Conservation (phyloP, 495 filamentous ascomycete genomes). For the Xylaria nigripes region DNA sequence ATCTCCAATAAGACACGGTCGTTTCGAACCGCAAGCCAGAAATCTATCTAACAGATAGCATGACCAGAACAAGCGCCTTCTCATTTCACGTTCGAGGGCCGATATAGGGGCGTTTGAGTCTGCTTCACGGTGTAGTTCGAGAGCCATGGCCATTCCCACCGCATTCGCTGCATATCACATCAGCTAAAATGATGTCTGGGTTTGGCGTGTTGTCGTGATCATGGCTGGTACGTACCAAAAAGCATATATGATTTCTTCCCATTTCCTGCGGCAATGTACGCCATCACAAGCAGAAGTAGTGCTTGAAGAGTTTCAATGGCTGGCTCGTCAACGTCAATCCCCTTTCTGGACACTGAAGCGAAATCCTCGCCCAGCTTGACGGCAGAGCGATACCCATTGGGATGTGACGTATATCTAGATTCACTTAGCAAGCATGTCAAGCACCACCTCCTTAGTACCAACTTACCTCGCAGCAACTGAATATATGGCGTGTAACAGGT, state of each 20-base stretch:
- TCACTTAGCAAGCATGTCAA: background rate
- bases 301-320: constrained; percentile 68
- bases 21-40: constrained; percentile 65
- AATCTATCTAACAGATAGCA: constrained; percentile 79
- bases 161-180: constrained; percentile 50
- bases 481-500: constrained; percentile 62
- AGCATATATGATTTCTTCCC: constrained; percentile 84
- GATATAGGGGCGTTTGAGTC: constrained; percentile 49
- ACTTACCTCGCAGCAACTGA: constrained; percentile 62
- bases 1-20: constrained; percentile 67
- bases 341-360: constrained; percentile 53
- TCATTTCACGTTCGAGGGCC: constrained; percentile 59
- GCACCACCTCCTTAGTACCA: constrained; percentile 2
- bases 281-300: constrained; percentile 64
- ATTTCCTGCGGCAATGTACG: constrained; percentile 66
- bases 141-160: constrained; percentile 70
- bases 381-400: constrained; percentile 51
- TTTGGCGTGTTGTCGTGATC: background rate
- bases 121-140: constrained; percentile 66
- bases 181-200: background rate
- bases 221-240: constrained; percentile 46
- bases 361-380: constrained; percentile 58
- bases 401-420: constrained; percentile 54
- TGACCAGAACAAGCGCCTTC: constrained; percentile 72
- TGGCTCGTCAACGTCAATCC: constrained; percentile 71